Evolutionary conservation across 2,329 filamentous ascomycete species (phyloP), one percentile per base, ranked within the genome.

Genomic region (Thyridium curvatum): DNA sequence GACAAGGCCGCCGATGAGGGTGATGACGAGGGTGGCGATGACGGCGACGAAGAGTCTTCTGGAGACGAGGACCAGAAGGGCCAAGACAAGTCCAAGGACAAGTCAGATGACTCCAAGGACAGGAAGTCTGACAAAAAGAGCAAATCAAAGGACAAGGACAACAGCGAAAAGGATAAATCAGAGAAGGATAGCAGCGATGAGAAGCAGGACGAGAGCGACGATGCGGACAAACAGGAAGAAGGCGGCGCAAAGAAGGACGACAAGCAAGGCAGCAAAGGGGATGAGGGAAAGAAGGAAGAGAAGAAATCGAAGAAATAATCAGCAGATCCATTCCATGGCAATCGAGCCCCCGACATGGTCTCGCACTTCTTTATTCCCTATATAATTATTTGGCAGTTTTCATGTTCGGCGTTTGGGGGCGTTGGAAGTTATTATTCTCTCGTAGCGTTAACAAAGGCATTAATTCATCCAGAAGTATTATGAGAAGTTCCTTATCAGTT

Each of bases 91-190:
- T 45, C 51, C n/a, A 7, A 36, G 41, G 41, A 51, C 7, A 40
- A 44, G 13, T 45, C 51, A n/a, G 42, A 48, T 7, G 39, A 48
- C 5, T 39, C 44, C 32, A 33, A 36, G n/a, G 18, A 41, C 10
- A 43, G 21, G 39, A 47, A 55, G 30, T 38, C 44, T 4, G 52
- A 59, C 36, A 48, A 59, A 17, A 46, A 53, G 18, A 36, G 42
- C 8, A 50, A 51, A 26, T 10, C 44, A 42, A 17, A 38, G n/a
- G 17, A 28, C 12, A 15, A 30, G 4, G 14, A 29, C 1, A 18
- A 31, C n/a, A 5, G 12, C 12, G 15, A 17, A 34, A 14, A 33
- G 31, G 2, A 18, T 37, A 15, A 16, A 38, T 13, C 30, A 34
- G 26, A 55, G 41, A 41, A 51, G 4, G 41, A 44, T 13, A 45